Conservation (phyloP, 345 rosid species). For the Melaleuca alternifolia region DNA sequence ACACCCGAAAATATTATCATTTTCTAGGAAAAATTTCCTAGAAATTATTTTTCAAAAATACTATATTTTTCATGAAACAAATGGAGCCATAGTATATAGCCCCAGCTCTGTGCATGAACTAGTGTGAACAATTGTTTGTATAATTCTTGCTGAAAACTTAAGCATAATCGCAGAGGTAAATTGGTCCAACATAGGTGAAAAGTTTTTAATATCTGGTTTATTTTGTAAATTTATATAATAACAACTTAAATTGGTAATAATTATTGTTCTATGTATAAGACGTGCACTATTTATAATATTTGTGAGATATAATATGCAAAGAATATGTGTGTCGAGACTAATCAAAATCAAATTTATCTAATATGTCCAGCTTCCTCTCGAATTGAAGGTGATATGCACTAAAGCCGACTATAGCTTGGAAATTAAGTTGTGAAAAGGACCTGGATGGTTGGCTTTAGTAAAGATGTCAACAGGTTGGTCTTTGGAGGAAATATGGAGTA, state of each 20-base stretch:
- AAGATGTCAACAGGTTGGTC: not conserved
- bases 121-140: no score
- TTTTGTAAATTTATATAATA: not conserved
- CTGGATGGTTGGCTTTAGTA: not conserved
- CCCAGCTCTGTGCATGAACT: no score
- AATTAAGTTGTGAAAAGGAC: not conserved
- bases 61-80: no score
- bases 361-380: not conserved
- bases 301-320: not conserved
- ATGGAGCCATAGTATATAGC: no score
- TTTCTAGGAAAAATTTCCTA: no score
- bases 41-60: no score
- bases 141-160: no score
- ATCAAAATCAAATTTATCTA: not conserved
- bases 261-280: not conserved
- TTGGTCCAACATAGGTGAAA: no score
- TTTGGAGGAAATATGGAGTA: not conserved
- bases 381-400: not conserved
- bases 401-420: not conserved
- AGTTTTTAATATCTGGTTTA: not conserved
- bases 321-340: not conserved
- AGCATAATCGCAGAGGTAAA: no score
- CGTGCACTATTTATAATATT: not conserved
- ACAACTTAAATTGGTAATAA: not conserved
- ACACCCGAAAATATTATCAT: no score